Conservation (phyloP, 192 early-diverging fungal genomes). For the Rhizophagus sp. region DNA sequence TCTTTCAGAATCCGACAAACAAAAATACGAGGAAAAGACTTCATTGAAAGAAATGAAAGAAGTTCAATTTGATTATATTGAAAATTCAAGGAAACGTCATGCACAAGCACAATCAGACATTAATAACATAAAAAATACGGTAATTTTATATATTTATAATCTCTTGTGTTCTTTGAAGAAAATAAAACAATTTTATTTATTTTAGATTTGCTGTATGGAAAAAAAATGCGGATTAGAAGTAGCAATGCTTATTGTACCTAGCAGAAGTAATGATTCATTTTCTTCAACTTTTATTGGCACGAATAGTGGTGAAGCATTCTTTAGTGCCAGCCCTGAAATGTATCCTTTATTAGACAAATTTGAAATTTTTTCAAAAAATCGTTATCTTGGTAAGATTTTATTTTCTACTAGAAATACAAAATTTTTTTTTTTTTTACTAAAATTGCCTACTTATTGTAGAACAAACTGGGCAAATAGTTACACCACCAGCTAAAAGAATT, state of each 20-base stretch:
- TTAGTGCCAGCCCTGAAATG: not conserved
- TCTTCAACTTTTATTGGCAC: not conserved
- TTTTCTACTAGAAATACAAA: not conserved
- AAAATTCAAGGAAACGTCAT: not conserved
- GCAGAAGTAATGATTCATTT: not conserved
- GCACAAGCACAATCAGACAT: not conserved
- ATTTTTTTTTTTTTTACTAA: not conserved
- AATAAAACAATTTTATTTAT: not conserved
- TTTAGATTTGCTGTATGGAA: not conserved
- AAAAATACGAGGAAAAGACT: not conserved
- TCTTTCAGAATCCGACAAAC: not conserved
- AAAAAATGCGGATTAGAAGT: not conserved
- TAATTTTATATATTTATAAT: not conserved
- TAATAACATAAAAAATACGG: not conserved
- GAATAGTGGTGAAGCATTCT: not conserved
- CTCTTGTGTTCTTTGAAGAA: not conserved
- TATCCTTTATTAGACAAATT: not conserved
- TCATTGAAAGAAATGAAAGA: not conserved
- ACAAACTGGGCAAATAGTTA: not conserved
- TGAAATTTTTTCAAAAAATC: not conserved
- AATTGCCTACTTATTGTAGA: not conserved
- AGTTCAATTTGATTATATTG: not conserved
- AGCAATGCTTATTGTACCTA: not conserved
- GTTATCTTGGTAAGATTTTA: not conserved
- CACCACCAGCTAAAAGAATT: not conserved